phyloP scores from a whole-genome alignment of 2,329 filamentous ascomycete genomes.

The Colletotrichum filicis region DNA sequence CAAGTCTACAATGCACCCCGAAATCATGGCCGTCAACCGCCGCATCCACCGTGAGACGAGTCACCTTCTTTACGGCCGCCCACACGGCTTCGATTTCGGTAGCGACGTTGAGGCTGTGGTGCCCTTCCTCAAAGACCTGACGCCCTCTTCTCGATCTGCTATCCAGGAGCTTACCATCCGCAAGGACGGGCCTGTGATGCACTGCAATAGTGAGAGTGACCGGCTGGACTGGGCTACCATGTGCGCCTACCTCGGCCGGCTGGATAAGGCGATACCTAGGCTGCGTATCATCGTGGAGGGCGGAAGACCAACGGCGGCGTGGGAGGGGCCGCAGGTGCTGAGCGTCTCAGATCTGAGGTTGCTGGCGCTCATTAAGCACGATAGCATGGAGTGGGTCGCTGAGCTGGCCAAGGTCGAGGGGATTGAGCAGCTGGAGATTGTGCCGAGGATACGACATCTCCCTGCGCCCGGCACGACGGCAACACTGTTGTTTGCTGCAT shows the following conservation, averaged over 20 bases:
- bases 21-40: conserved; percentile 58
- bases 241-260: conserved; percentile 52
- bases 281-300: conserved; percentile 65
- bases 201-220: conserved; percentile 59
- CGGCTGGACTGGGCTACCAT: conserved; percentile 59
- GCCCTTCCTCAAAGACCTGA: conserved; percentile 69
- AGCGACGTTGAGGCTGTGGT: conserved; percentile 68
- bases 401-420: conserved; percentile 63
- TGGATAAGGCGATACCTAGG: conserved; percentile 53
- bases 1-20: conserved; percentile 52
- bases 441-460: conserved; percentile 64
- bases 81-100: conserved; percentile 69
- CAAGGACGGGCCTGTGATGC: conserved; percentile 62
- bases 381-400: conserved; percentile 67
- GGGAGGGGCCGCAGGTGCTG: conserved; percentile 60
- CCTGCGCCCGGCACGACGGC: conserved; percentile 62
- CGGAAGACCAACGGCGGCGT: conserved; percentile 62
- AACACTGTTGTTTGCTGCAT: conserved; percentile 68
- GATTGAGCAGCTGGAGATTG: conserved; percentile 61
- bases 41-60: conserved; percentile 66
- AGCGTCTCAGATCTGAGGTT: conserved; percentile 58
- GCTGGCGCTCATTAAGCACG: conserved; percentile 55
- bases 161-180: conserved; percentile 63
- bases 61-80: conserved; percentile 63
- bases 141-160: conserved; percentile 56